Percentiles rank a stretch among this genome's conserved stretches.
phyloP scores from a whole-genome alignment of 192 early-diverging fungal genomes.

The Coemansia sp. region DNA sequence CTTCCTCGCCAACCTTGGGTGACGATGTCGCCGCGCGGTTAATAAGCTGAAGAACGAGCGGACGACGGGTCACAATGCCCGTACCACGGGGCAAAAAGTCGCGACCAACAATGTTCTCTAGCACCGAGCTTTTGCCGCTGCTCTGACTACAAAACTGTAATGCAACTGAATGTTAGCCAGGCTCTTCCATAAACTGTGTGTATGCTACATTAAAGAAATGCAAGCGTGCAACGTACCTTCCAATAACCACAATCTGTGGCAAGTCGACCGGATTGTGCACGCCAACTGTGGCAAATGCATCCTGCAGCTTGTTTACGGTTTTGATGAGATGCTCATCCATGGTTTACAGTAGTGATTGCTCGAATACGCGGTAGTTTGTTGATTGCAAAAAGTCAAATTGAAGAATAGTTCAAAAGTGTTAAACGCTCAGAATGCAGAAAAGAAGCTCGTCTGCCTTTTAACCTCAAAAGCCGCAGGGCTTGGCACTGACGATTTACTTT shows the following conservation, averaged over 20 bases:
- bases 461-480: no score
- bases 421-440: neutral
- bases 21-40: slow-evolving; percentile 74
- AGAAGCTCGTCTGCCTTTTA: neutral
- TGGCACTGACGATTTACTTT: no score
- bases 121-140: slow-evolving; percentile 94
- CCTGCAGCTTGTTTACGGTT: slow-evolving; percentile 82
- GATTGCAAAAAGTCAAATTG: neutral
- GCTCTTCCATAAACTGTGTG: neutral
- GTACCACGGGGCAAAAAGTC: slow-evolving; percentile 98
- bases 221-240: slow-evolving; percentile 43
- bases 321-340: slow-evolving; percentile 64
- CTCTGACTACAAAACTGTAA: slow-evolving; percentile 60
- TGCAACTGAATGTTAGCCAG: neutral
- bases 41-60: slow-evolving; percentile 94
- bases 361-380: neutral
- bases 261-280: slow-evolving; percentile 88
- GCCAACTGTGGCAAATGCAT: slow-evolving; percentile 85
- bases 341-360: slow-evolving; percentile 7
- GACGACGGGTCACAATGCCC: slow-evolving; percentile 96
- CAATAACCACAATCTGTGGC: slow-evolving; percentile 86
- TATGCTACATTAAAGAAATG: neutral
- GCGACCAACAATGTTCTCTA: slow-evolving; percentile 99
- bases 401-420: neutral
- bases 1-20: slow-evolving; percentile 19